A percentile compares a stretch with the other conserved stretches of the same genome.
phyloP scores from a whole-genome alignment of 2,329 filamentous ascomycete species.

The Apiospora sp. region DNA sequence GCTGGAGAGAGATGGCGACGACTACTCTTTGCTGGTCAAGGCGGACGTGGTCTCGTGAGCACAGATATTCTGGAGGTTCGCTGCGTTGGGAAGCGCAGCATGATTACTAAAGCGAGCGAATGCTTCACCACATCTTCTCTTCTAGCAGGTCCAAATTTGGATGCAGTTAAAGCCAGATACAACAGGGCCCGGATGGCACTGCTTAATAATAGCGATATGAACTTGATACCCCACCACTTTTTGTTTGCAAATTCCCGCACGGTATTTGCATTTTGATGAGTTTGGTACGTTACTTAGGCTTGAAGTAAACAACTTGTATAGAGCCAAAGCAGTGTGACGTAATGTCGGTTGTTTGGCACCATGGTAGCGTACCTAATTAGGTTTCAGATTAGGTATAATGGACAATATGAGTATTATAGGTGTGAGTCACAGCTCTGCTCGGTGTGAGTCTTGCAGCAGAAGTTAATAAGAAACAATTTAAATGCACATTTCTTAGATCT shows the following conservation, averaged over 20 bases:
- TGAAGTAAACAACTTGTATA: no score
- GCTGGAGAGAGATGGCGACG: slow-evolving; percentile 35
- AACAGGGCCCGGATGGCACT: not conserved
- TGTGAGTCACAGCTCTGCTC: no score
- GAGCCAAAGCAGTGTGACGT: no score
- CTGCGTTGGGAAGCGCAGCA: not conserved
- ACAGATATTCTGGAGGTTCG: not conserved
- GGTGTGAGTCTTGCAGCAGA: no score
- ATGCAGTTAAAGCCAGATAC: not conserved
- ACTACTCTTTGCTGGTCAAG: slow-evolving; percentile 38
- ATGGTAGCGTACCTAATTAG: no score
- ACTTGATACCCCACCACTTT: not conserved
- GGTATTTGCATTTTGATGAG: not conserved
- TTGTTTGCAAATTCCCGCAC: not conserved
- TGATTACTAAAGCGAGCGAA: slow-evolving; percentile 15
- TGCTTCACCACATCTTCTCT: not conserved
- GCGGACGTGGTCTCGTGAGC: slow-evolving; percentile 40
- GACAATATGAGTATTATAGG: no score
- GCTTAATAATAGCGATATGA: not conserved
- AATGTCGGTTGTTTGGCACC: no score
- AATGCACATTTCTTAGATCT: no score
- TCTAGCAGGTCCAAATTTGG: not conserved
- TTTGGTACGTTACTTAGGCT: not conserved
- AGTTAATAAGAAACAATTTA: no score
- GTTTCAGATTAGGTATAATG: no score